phyloP scores from a whole-genome alignment of 805 yeast genomes.

The Candida easanensis region DNA sequence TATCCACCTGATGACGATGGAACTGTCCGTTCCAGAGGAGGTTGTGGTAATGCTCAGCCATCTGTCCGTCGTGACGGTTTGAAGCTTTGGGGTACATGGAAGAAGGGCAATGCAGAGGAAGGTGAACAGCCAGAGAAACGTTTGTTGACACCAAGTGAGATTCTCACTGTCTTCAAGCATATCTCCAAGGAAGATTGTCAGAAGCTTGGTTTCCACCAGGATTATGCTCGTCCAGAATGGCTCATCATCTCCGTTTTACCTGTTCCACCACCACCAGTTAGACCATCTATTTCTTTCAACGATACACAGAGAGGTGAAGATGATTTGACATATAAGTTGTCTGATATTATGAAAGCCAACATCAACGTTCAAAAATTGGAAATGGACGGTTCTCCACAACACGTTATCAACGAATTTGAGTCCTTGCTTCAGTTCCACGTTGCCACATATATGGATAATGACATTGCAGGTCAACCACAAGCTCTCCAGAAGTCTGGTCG shows the following conservation, averaged over 20 bases:
- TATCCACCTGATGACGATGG: constrained; percentile 62
- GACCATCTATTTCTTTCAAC: constrained; percentile 97
- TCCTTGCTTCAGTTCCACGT: constrained; percentile 94
- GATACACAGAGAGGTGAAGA: constrained; percentile 99
- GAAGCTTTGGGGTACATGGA: constrained; percentile 98
- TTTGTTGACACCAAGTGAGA: constrained; percentile 82
- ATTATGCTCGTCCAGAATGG: constrained; percentile 99
- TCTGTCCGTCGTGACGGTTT: constrained; percentile 93
- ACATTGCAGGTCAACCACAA: constrained; percentile 99
- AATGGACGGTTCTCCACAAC: constrained; percentile 99
- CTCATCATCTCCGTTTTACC: constrained; percentile 95
- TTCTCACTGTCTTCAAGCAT: constrained; percentile 87
- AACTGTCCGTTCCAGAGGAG: constrained; percentile 71
- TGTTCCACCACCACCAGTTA: constrained; percentile 99
- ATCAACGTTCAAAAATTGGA: constrained; percentile 96
- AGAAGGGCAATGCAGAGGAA: constrained; percentile 75
- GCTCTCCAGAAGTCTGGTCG: constrained; percentile 98
- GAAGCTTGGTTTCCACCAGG: constrained; percentile 87
- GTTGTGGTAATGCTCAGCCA: constrained; percentile 98
- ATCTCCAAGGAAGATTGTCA: constrained; percentile 80
- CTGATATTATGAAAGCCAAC: constrained; percentile 95
- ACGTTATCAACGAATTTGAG: constrained; percentile 94
- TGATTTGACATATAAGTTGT: constrained; percentile 95
- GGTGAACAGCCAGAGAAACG: constrained; percentile 92
- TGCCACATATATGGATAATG: constrained; percentile 99